Percentiles rank a stretch among this genome's conserved stretches.
Evolutionary conservation across 257 asterid species (phyloP).

Genomic region (Plantago major): DNA sequence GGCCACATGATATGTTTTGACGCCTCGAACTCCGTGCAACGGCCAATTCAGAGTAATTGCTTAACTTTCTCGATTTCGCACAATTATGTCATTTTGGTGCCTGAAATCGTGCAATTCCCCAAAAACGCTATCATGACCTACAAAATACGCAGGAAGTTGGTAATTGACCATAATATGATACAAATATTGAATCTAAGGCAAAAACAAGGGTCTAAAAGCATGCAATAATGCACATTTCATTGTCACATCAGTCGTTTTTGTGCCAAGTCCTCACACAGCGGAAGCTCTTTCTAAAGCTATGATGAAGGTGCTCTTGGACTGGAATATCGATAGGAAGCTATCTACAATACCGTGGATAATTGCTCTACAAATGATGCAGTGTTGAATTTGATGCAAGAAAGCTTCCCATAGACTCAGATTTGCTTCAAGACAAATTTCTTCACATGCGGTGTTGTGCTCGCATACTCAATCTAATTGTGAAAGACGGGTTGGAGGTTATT

Average conservation of each 20-base stretch:
- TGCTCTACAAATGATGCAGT: constrained; percentile 1
- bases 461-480: not conserved
- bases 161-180: too few relatives aligned
- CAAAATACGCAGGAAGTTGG: too few relatives aligned
- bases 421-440: not conserved
- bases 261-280: not conserved
- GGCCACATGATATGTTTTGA: too few relatives aligned
- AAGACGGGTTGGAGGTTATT: not conserved
- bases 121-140: too few relatives aligned
- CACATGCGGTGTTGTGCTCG: not conserved
- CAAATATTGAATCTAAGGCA: too few relatives aligned
- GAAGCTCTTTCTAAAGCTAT: not conserved
- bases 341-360: not conserved
- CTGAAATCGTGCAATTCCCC: too few relatives aligned
- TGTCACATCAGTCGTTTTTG: not conserved
- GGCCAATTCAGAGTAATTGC: too few relatives aligned
- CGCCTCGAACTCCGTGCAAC: too few relatives aligned
- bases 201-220: too few relatives aligned
- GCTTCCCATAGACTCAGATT: not conserved
- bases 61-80: too few relatives aligned
- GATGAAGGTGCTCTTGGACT: not conserved
- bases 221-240: too few relatives aligned
- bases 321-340: not conserved
- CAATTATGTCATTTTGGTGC: too few relatives aligned
- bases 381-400: not conserved